Evolutionary conservation across 1,139 yeast species (phyloP), one percentile per base, ranked within the genome.

Genomic region (Magnusiomyces tetraspermus): DNA sequence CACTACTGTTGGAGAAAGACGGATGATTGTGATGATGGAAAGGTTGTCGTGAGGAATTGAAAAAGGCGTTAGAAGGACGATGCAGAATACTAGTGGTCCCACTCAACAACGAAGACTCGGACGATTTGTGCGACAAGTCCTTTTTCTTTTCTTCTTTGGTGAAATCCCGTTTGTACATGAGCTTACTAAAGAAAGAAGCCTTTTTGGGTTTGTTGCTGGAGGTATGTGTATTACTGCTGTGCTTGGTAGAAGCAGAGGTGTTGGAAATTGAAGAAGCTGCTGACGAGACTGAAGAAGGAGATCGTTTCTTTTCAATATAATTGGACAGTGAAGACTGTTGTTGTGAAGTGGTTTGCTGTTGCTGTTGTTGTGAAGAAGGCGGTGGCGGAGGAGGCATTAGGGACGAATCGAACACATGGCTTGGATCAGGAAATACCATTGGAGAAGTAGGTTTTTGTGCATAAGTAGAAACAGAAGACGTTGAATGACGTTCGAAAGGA

Each of bases 121-220:
- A 21, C 6, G 26, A 21, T 21, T 40, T 40, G 26, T 40, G 43
- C 19, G 15, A 10, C 23, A 22, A 21, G 22, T 8, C 6, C 26
- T 21, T 40, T 40, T 40, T 40, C 26, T 21, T 28, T 36, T 26
- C 23, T 55, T 51, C 22, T 48, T 44, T 55, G n/a, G 58, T 52
- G 8, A 62, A 60, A 24, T 63, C 66, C 5, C 65, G 57, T 15
- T 65, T 55, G 21, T 58, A 56, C 6, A 61, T 59, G 23, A 61
- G 53, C 46, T 61, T 60, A 23, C 61, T 63, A 10, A 63, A 48
- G 36, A 63, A 58, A 15, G 48, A 46, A 2, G 65, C 59, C 48
- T 56, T 55, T 46, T 53, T 53, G n/a, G 58, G 28, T 46, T 51
- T 48, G 11, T 8, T 28, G 11, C 11, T 28, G 6, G 33, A 28